Evolutionary conservation across 768 basidiomycete species (phyloP).

Genomic region (Macrolepiota dolichaula): DNA sequence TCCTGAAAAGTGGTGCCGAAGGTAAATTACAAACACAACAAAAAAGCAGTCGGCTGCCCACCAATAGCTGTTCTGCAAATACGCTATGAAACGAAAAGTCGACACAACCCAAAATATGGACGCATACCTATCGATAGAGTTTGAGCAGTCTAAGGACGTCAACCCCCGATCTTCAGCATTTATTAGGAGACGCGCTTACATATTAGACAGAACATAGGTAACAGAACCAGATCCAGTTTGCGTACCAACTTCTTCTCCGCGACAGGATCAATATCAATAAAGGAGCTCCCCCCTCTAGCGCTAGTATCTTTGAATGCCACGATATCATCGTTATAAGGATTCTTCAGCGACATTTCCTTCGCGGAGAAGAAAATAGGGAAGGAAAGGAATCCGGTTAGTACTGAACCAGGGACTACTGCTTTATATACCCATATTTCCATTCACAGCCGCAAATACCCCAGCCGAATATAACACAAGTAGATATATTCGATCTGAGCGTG

Average conservation of each 20-base stretch:
- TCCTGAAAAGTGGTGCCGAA: slow-evolving; percentile 3
- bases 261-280: slow-evolving; percentile 24
- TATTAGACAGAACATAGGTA: slow-evolving; percentile 37
- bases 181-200: slow-evolving; percentile 23
- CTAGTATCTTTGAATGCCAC: not conserved
- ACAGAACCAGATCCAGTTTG: slow-evolving; percentile 30
- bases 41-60: not conserved
- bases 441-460: not conserved
- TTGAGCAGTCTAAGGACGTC: slow-evolving; percentile 27
- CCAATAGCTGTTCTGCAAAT: slow-evolving; percentile 15
- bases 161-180: not conserved
- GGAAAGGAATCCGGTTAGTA: not conserved
- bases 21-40: not conserved
- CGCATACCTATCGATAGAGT: slow-evolving; percentile 30
- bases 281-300: not conserved
- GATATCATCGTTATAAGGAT: not conserved
- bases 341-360: not conserved
- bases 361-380: not conserved
- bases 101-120: not conserved
- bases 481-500: not conserved
- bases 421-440: not conserved
- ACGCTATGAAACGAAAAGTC: not conserved
- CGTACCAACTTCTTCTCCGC: slow-evolving; percentile 31
- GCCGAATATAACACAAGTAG: not conserved
- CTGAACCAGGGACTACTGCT: not conserved